A percentile compares a stretch with the other conserved stretches of the same genome.
These are phyloP conservation scores for Spathaspora passalidarum DNA, from an alignment of 805 yeast species.

Conservation along the genomic window DNA sequence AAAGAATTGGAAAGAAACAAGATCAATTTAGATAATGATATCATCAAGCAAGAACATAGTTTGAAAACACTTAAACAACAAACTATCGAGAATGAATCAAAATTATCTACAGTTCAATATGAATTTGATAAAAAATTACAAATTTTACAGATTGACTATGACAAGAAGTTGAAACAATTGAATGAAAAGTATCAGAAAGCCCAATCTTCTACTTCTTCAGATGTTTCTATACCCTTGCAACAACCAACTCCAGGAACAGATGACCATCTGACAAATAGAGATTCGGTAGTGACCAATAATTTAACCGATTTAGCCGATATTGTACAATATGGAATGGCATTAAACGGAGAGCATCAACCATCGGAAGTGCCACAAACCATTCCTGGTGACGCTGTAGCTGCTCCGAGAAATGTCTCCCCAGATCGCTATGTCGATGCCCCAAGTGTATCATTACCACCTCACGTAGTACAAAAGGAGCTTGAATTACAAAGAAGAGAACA, in stretches of 20 bases:
- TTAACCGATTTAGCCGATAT: slow-evolving; percentile 36
- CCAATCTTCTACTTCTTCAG: slow-evolving; percentile 1
- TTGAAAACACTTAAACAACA: slow-evolving; percentile 11
- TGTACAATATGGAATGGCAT: slow-evolving; percentile 34
- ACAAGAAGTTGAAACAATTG: slow-evolving; percentile 5
- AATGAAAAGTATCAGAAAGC: not conserved
- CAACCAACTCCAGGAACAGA: slow-evolving; percentile 8
- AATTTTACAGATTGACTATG: slow-evolving; percentile 4
- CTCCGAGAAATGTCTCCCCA: not conserved
- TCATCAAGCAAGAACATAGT: slow-evolving; percentile 15
- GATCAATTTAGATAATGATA: slow-evolving; percentile 19
- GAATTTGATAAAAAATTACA: slow-evolving; percentile 5
- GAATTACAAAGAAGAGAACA: slow-evolving; percentile 26
- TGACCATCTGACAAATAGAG: slow-evolving; percentile 8
- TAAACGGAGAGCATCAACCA: slow-evolving; percentile 23
- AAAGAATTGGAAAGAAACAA: slow-evolving; percentile 16
- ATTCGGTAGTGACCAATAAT: slow-evolving; percentile 18
- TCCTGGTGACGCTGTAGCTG: not conserved
- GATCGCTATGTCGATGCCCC: not conserved
- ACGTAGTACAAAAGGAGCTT: slow-evolving; percentile 19
- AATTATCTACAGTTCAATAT: slow-evolving; percentile 2
- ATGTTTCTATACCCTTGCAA: slow-evolving; percentile 8
- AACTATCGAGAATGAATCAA: slow-evolving; percentile 3
- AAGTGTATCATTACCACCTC: slow-evolving; percentile 12
- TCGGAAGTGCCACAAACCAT: not conserved